Evolutionary conservation across 441 rosid genomes (phyloP), one percentile per base, ranked within the genome.

Genomic region (Kokia cookei): DNA sequence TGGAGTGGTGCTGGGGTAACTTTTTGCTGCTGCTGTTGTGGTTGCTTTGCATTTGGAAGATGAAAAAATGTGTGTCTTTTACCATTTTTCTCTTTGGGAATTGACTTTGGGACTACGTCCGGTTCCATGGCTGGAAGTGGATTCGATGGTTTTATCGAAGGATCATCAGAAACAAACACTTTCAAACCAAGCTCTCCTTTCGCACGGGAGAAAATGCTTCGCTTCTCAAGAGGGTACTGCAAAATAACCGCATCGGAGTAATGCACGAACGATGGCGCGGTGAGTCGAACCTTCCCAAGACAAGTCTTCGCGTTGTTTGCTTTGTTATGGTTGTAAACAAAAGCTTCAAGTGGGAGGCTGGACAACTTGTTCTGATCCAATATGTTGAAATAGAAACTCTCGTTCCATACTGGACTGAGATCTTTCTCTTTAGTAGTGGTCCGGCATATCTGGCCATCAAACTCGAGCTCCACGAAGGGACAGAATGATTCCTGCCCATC

Each of bases 201-300:
- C 2, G 84, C 93, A 55, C 90, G 86, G 57, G 93, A 84, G 43
- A 89, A 81, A 24, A 92, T 1, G 42, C 59, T 17, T 61, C 84
- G 78, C 76, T 89, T 96, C 72, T 96, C 99, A 24, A 96, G 80
- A 73, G 99, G 99, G 72, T 89, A 96, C 71, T 92, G 88, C 80
- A 91, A 85, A 58, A 87, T 85, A 54, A 87, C 88, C 48, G 99
- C 94, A 83, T 96, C 99, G 0, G 97, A 82, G 69, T 80, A 70
- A 0, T 97, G 82, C 14, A 96, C 89, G 60, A 92, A 91, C 0
- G 98, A 93, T 32, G 93, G 88, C 47, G 94, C 97, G 10, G 88
- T 81, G 65, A 96, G 91, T 51, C 88, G 82, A 67, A 93, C 86
- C 82, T 85, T 90, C 22, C 99, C 99, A 2, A 96, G 90, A 75